A percentile compares a stretch with the other conserved stretches of the same genome.
Evolutionary conservation across 2,329 filamentous ascomycete genomes (phyloP).

Genomic region (Pseudofabraea citricarpa): DNA sequence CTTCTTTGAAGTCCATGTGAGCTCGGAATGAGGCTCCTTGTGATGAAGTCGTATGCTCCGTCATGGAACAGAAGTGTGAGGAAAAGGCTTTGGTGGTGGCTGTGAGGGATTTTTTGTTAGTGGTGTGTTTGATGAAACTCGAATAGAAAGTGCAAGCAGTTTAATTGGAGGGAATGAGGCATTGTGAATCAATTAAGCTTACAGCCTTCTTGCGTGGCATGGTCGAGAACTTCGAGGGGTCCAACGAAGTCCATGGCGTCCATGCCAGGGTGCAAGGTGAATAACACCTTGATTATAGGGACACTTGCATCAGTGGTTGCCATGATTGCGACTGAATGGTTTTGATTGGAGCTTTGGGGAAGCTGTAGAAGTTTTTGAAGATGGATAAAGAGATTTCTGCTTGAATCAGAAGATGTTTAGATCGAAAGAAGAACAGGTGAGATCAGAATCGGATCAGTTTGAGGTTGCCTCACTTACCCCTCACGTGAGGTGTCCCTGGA

Average conservation of each 20-base stretch:
- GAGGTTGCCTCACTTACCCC: constrained; percentile 4
- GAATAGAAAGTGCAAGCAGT: constrained; percentile 4
- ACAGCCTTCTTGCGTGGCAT: constrained; percentile 46
- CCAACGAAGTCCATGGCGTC: constrained; percentile 53
- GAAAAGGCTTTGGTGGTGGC: constrained; percentile 25
- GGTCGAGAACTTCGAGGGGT: constrained; percentile 51
- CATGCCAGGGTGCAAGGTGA: constrained; percentile 49
- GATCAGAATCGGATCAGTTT: constrained; percentile 2
- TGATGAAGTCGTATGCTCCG: constrained; percentile 46
- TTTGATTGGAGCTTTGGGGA: constrained; percentile 3
- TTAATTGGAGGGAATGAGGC: constrained; percentile 1
- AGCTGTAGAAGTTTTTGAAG: neutral
- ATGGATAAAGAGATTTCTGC: neutral
- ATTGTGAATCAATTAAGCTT: constrained; percentile 26
- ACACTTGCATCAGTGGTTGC: constrained; percentile 20
- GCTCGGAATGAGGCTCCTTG: constrained; percentile 68
- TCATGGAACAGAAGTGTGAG: constrained; percentile 31
- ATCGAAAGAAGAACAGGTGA: neutral
- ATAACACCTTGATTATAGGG: constrained; percentile 51
- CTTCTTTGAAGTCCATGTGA: constrained; percentile 75
- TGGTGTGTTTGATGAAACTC: neutral
- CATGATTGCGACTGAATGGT: constrained; percentile 23
- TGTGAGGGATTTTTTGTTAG: neutral
- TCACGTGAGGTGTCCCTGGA: constrained; percentile 11
- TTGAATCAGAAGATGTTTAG: constrained; percentile 2